phyloP scores from a whole-genome alignment of 1,139 yeast species.

The Candida smagusa region DNA sequence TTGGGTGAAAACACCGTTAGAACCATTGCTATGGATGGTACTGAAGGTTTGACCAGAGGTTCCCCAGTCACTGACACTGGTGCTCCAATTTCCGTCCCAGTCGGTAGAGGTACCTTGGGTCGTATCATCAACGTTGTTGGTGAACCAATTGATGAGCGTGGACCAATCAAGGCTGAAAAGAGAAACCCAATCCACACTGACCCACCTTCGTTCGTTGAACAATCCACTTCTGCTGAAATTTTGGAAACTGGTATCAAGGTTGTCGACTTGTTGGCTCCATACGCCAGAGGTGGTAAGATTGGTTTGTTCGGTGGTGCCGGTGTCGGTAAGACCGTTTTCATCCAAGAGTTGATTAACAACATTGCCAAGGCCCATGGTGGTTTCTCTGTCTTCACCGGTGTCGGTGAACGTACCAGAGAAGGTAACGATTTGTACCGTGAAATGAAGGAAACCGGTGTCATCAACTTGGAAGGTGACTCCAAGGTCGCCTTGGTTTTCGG shows the following conservation, averaged over 20 bases:
- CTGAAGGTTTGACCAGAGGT: conserved; percentile 99
- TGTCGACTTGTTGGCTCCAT: conserved; percentile 98
- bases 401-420: conserved; percentile 99
- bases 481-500: conserved; percentile 99
- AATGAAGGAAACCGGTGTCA: conserved; percentile 99
- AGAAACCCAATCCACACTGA: conserved; percentile 98
- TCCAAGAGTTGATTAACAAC: conserved; percentile 99
- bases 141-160: conserved; percentile 99
- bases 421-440: conserved; percentile 99
- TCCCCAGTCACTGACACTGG: conserved; percentile 90
- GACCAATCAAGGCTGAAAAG: conserved; percentile 90
- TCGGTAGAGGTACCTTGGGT: conserved; percentile 98
- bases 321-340: conserved; percentile 99
- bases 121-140: conserved; percentile 98
- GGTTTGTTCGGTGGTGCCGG: conserved; percentile 99
- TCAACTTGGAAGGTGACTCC: conserved; percentile 98
- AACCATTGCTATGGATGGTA: conserved; percentile 99
- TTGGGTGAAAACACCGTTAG: conserved; percentile 99
- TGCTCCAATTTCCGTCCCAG: conserved; percentile 98
- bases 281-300: conserved; percentile 99
- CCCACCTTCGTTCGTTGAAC: conserved; percentile 94
- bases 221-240: conserved; percentile 96
- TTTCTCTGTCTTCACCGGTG: conserved; percentile 99
- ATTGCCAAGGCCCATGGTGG: conserved; percentile 99
- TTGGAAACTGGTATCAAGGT: conserved; percentile 99